Conservation (phyloP, 805 yeast genomes). For the Starmerella khaoyaiensis region DNA sequence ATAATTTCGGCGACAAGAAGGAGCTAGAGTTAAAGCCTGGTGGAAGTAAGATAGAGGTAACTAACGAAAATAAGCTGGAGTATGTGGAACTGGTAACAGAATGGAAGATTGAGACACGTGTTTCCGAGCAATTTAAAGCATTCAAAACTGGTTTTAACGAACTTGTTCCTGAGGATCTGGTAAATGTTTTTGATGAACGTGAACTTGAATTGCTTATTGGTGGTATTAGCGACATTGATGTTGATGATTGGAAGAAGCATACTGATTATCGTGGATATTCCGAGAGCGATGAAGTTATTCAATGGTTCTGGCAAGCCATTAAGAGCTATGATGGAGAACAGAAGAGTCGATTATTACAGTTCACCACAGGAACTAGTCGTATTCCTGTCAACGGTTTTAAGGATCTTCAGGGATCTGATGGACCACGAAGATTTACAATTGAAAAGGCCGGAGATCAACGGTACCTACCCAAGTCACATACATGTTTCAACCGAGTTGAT, state of each 20-base stretch:
- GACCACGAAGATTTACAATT: constrained; percentile 96
- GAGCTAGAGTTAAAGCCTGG: constrained; percentile 80
- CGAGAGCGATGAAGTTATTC: constrained; percentile 89
- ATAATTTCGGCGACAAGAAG: constrained; percentile 84
- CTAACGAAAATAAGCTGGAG: constrained; percentile 78
- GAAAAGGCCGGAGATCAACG: constrained; percentile 93
- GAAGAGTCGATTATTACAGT: constrained; percentile 86
- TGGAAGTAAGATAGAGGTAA: constrained; percentile 82
- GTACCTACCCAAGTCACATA: constrained; percentile 91
- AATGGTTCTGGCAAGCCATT: constrained; percentile 97
- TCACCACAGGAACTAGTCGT: constrained; percentile 97
- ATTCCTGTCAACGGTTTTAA: constrained; percentile 98
- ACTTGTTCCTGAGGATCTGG: constrained; percentile 90
- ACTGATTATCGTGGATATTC: constrained; percentile 98
- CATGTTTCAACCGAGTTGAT: constrained; percentile 98
- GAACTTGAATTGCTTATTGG: constrained; percentile 94
- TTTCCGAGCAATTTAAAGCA: constrained; percentile 90
- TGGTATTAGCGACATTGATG: constrained; percentile 95
- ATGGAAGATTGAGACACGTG: constrained; percentile 89
- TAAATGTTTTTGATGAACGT: constrained; percentile 93
- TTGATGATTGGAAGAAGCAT: constrained; percentile 98
- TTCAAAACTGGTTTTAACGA: constrained; percentile 96
- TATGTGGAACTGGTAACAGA: constrained; percentile 90
- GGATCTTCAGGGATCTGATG: constrained; percentile 97
- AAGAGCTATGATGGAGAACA: constrained; percentile 93